Evolutionary conservation across 2,329 filamentous ascomycete genomes (phyloP), one percentile per base, ranked within the genome.

Genomic region (Fusarium dlaminii): DNA sequence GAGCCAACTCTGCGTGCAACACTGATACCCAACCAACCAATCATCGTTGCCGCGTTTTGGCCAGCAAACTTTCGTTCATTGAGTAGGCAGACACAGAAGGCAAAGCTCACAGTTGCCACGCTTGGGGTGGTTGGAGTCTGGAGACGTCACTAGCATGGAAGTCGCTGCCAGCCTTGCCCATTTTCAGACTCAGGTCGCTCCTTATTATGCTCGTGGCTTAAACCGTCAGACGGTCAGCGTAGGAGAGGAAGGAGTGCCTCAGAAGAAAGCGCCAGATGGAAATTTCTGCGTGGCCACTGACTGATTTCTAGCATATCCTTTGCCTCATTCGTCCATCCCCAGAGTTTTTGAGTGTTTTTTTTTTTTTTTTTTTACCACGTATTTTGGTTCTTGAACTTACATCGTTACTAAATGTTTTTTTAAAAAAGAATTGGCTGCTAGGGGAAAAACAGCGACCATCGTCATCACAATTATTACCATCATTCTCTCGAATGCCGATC

Each of bases 101-200:
- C 49, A 29, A 34, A 36, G 43, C 39, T 49, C 22, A 29, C 51
- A 49, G 42, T 73, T 58, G 60, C 58, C 66, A 70, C 61, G 40
- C 63, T 70, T 65, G 65, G 70, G 69, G 72, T 75, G 72, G 72
- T 75, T 73, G 72, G 71, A 72, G 52, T 42, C 37, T 40, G 30
- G 64, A 68, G 58, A 72, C 57, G 69, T 75, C 68, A 75, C 64
- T 58, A 66, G 68, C 55, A 68, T 66, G 54, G 48, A 62, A 65
- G 63, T 61, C 49, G 55, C 61, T 68, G 30, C 61, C 72, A 75
- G 68, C 72, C 71, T 66, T 74, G 68, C 34, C 58, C 56, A 68
- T 72, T 74, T 63, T 32, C 30, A 57, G 69, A 51, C 56, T 73
- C 60, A 51, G 59, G 52, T 55, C 52, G 61, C 43, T 52, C 30